Evolutionary conservation across 306 rosid species (phyloP).

Genomic region (Echinosophora koreensis): DNA sequence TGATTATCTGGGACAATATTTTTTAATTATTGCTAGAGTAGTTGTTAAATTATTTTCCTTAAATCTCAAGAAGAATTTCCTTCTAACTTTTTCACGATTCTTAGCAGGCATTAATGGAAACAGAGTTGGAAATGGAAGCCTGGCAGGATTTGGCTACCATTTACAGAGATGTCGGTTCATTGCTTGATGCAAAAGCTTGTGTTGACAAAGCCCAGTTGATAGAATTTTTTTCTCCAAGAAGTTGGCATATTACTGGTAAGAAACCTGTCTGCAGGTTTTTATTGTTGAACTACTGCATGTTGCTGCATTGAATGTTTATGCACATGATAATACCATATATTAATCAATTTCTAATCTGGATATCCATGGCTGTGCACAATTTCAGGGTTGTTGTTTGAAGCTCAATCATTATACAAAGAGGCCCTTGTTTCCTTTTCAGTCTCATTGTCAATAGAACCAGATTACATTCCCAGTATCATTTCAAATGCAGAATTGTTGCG

Average conservation of each 20-base stretch:
- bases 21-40: background rate
- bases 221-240: slow-evolving; percentile 66
- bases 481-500: slow-evolving; percentile 72
- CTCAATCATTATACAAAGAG: slow-evolving; percentile 65
- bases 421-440: slow-evolving; percentile 76
- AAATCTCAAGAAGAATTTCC: slow-evolving; percentile 2
- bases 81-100: slow-evolving; percentile 1
- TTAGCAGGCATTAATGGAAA: slow-evolving; percentile 63
- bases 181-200: slow-evolving; percentile 79
- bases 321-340: background rate
- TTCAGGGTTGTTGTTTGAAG: slow-evolving; percentile 71
- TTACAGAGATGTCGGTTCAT: slow-evolving; percentile 65
- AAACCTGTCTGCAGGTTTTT: slow-evolving; percentile 9
- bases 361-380: background rate
- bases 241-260: slow-evolving; percentile 80
- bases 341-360: slow-evolving; percentile 21
- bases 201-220: slow-evolving; percentile 66
- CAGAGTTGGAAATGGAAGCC: slow-evolving; percentile 67
- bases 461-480: slow-evolving; percentile 76
- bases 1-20: background rate
- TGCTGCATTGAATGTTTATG: slow-evolving; percentile 30
- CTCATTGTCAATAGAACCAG: slow-evolving; percentile 74
- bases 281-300: slow-evolving; percentile 2
- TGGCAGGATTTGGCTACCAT: slow-evolving; percentile 86
- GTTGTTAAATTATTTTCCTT: background rate